Percentiles rank a stretch among this genome's conserved stretches.
These are phyloP conservation scores for Euphorbia celastroides DNA, from an alignment of 441 rosid genomes.

Conservation along the genomic window DNA sequence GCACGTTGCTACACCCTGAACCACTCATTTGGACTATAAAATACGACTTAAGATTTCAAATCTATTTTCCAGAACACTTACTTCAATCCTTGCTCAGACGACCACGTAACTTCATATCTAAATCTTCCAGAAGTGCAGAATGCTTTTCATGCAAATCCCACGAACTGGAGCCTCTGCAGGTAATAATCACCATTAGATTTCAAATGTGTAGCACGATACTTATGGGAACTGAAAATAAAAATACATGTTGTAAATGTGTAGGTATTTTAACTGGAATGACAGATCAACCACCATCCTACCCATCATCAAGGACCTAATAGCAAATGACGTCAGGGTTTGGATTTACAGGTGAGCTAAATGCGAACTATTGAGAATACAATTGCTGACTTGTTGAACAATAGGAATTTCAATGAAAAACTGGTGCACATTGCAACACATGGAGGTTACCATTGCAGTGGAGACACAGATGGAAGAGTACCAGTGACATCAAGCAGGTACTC, in stretches of 20 bases:
- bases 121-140: conserved; percentile 51
- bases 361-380: no score
- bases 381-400: no score
- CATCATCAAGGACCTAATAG: conserved; percentile 9
- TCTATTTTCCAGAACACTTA: conserved; percentile 11
- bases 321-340: conserved; percentile 16
- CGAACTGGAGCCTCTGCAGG: conserved; percentile 50
- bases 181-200: conserved; percentile 24
- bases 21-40: not conserved
- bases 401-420: not conserved
- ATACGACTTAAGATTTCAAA: not conserved
- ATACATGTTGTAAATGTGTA: conserved; percentile 18
- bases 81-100: conserved; percentile 34
- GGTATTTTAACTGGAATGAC: conserved; percentile 24
- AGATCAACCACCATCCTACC: conserved; percentile 25
- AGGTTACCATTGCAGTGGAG: conserved; percentile 19
- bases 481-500: conserved; percentile 26
- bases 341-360: conserved; percentile 25
- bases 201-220: not conserved
- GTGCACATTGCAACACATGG: not conserved
- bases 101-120: conserved; percentile 51
- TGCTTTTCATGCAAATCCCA: conserved; percentile 62
- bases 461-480: conserved; percentile 24
- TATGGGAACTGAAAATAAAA: not conserved
- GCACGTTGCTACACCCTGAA: not conserved